These are phyloP conservation scores for Starmera amethionina DNA, from an alignment of 805 yeast genomes.

Conservation along the genomic window DNA sequence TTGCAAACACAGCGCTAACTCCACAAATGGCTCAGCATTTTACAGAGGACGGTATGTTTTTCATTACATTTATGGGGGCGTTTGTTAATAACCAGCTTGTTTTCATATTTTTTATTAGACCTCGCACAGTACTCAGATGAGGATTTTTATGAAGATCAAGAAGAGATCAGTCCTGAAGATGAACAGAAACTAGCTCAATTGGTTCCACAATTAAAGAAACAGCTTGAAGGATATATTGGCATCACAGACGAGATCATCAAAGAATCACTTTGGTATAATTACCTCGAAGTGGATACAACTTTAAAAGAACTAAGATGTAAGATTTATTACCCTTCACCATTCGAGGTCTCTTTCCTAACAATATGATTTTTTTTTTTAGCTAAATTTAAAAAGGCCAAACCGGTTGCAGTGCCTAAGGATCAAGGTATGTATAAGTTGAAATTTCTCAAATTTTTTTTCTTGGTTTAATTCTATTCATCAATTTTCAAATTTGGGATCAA, in stretches of 20 bases:
- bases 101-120: slow-evolving; percentile 8
- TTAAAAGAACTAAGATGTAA: slow-evolving; percentile 32
- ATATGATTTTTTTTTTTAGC: slow-evolving; percentile 4
- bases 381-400: slow-evolving; percentile 10
- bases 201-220: slow-evolving; percentile 32
- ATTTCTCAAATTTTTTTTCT: not conserved
- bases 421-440: slow-evolving; percentile 35
- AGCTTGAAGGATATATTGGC: slow-evolving; percentile 26
- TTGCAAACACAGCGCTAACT: not conserved
- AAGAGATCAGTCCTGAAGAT: slow-evolving; percentile 26
- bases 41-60: slow-evolving; percentile 19
- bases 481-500: slow-evolving; percentile 5
- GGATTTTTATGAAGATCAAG: slow-evolving; percentile 15
- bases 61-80: no score
- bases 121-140: slow-evolving; percentile 20
- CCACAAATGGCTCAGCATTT: slow-evolving; percentile 5
- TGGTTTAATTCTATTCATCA: not conserved
- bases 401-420: slow-evolving; percentile 14
- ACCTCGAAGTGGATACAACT: slow-evolving; percentile 43
- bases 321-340: no score
- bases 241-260: slow-evolving; percentile 42
- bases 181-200: slow-evolving; percentile 29
- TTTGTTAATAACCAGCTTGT: no score
- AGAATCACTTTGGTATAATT: slow-evolving; percentile 50
- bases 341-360: no score